phyloP scores from a whole-genome alignment of 371 early-diverging fungal genomes.

The Mortierella sp. region DNA sequence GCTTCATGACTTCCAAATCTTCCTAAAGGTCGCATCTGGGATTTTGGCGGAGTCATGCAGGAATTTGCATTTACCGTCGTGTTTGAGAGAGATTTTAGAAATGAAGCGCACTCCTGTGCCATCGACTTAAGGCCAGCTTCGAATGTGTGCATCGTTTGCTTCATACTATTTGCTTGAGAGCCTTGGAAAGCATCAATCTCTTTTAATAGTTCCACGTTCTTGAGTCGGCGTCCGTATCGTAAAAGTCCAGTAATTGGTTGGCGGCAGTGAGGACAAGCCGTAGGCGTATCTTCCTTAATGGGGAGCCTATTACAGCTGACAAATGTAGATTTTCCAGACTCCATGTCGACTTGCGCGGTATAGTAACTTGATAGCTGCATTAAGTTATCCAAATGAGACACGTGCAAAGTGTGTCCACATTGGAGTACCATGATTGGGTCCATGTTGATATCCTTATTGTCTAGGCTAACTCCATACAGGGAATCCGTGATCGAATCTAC shows the following conservation, averaged over 20 bases:
- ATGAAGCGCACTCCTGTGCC: neutral
- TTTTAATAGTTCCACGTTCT: constrained; percentile 15
- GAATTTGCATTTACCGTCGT: too few species aligned
- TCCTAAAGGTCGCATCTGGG: too few species aligned
- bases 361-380: constrained; percentile 59
- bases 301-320: constrained; percentile 25
- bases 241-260: constrained; percentile 29
- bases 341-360: neutral
- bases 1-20: too few species aligned
- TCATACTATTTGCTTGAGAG: constrained; percentile 4
- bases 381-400: constrained; percentile 59
- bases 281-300: constrained; percentile 7
- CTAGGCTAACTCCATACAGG: too few species aligned
- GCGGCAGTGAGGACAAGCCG: constrained; percentile 33
- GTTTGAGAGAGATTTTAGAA: too few species aligned
- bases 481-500: too few species aligned
- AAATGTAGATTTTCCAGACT: constrained; percentile 13
- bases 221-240: constrained; percentile 50
- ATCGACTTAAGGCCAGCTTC: neutral
- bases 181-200: constrained; percentile 22
- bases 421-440: constrained; percentile 58
- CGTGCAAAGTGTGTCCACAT: constrained; percentile 62
- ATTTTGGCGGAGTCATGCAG: neutral
- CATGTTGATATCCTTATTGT: constrained; percentile 46
- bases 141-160: neutral